Evolutionary conservation across 1,284 basidiomycete species (phyloP), one percentile per base, ranked within the genome.

Genomic region (Rhizoctonia solani): DNA sequence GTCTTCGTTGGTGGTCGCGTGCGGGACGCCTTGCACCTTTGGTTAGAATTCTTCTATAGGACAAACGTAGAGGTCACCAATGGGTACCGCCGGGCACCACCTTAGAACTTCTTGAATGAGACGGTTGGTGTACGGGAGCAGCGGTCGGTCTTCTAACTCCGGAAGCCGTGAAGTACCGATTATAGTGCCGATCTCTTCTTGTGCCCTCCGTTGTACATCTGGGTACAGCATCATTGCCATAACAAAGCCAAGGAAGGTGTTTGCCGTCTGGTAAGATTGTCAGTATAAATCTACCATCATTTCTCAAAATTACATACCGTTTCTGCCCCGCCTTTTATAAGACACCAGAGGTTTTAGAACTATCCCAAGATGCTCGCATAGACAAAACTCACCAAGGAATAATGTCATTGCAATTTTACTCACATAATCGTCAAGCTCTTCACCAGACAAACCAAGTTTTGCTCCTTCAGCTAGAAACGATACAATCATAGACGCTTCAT

Each of bases 1-100:
- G 46, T 70, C 68, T 46, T 72, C 71, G 46, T 69, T 69, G 67
- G 2, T 66, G 70, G 14, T 39, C 8, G 47, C 19, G 14, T 61
- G 58, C 8, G 58, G 58, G n/a, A 61, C 46, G 19, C 46, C 58
- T 61, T 11, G 52, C 13, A 71, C 30, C 16, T 49, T 68, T 66
- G 55, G 27, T 19, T 30, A 44, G 14, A 23, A 67, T 42, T n/a
- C 37, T 8, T 39, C 37, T 8, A 39, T 8, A 16, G 37, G 37
- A n/a, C n/a, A 39, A 39, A 16, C 37, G 16, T 16, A 16, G 37
- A 8, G 8, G 9, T 16, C 19, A 46, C 44, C 44, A 19, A 6
- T 46, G 8, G 44, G 44, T 6, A 46, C 44, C 11, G 21, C n/a
- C 8, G 69, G 55, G 8, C 41, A 21, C 69, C 67, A 70, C 16